phyloP scores from a whole-genome alignment of 495 filamentous ascomycete species.

The Penicillium desertorum region DNA sequence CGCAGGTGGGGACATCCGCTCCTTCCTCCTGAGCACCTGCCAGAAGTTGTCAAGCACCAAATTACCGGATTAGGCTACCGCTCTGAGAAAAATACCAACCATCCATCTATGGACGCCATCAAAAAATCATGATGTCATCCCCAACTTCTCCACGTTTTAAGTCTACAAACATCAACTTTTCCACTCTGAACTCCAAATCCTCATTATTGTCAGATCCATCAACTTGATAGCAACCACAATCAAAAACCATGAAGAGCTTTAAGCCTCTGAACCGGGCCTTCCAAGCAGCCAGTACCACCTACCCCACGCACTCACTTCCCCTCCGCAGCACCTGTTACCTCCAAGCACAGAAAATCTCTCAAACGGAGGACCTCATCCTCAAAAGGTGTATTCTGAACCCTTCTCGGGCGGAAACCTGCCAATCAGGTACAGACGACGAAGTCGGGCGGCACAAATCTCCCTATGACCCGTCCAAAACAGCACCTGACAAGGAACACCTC shows the following conservation, averaged over 20 bases:
- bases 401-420: constrained; percentile 27
- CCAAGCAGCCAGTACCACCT: background rate
- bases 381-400: constrained; percentile 31
- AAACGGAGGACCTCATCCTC: constrained; percentile 6
- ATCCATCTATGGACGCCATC: too few species aligned
- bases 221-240: background rate
- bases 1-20: too few species aligned
- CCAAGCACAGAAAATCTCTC: background rate
- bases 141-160: background rate
- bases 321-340: constrained; percentile 3
- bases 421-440: constrained; percentile 35
- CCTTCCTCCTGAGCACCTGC: too few species aligned
- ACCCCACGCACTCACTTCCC: background rate
- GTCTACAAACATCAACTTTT: background rate
- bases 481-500: constrained; percentile 24
- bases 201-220: background rate
- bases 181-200: background rate
- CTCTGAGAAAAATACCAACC: too few species aligned
- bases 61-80: too few species aligned
- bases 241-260: background rate
- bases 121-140: constrained; percentile 10
- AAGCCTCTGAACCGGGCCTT: background rate
- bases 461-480: constrained; percentile 29
- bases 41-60: too few species aligned
- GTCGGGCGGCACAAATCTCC: constrained; percentile 32